Base-by-base conservation (phyloP, 2,329 filamentous ascomycete genomes). In the Phialemonium atrogriseum region DNA sequence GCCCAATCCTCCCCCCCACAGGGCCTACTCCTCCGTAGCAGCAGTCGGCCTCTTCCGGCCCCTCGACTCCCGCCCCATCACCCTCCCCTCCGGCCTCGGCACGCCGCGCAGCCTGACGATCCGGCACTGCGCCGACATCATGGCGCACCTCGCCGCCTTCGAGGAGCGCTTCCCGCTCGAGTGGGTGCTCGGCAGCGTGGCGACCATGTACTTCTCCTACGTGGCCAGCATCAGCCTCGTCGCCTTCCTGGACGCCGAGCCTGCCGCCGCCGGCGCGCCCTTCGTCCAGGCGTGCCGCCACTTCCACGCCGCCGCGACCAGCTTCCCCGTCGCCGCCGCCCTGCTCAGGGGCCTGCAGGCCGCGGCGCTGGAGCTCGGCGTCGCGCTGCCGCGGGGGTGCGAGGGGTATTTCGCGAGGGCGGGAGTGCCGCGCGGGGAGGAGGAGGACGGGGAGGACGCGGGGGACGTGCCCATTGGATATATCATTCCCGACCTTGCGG, bases 181-280 rank as follows among this genome's bases (percentile, higher is more conserved):
- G 11, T 23, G 19, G 11, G 20, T 14, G 5, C 14, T 13, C 2
- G 28, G 28, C 28, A 23, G 28, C 21, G 7, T 30, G 13, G 19
- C 19, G 5, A 30, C 28, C 10, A 19, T 30, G 7, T 30, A 30
- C 20, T 30, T 30, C 28, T 30, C 17, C 20, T 30, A 30, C 28
- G 28, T 30, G 5, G 17, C n/a, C 19, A 17, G 28, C 28, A 30
- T 30, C 28, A 30, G 28, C 28, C 28, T 30, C 21, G 28, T 30
- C 19, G 28, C 28, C 11, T 21, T 30, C 7, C 28, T 30, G 12
- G 28, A 30, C 28, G 4, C 7, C 8, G 28, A 30, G 12, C 19
- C 18, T 3, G n/a, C n/a, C n/a, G 8, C 7, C 3, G 4, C 28
- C 12, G 19, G 17, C 28, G 28, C 22, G 14, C 20, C 28, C 8